phyloP scores from a whole-genome alignment of 2,329 filamentous ascomycete species.

The Penicillium brevicompactum region DNA sequence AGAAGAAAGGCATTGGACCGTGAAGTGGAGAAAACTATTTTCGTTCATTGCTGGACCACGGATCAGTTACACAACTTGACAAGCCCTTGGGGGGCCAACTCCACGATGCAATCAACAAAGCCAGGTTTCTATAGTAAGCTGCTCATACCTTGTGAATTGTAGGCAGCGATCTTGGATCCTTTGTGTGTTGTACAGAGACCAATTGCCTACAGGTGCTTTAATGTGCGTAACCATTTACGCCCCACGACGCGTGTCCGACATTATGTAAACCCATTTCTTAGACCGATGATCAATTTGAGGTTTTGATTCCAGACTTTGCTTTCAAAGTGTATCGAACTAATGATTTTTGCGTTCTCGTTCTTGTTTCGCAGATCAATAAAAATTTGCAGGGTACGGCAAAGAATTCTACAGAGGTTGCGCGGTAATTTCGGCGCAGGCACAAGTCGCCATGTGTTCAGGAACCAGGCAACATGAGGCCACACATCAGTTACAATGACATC shows the following conservation, averaged over 20 bases:
- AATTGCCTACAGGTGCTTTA: neutral
- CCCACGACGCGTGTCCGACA: constrained; percentile 10
- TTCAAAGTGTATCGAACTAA: constrained; percentile 5
- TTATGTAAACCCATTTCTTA: constrained; percentile 1
- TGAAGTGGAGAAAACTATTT: constrained; percentile 4
- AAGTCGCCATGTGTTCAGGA: constrained; percentile 40
- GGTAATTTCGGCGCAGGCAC: neutral
- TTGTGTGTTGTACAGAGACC: neutral
- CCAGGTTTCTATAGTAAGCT: neutral
- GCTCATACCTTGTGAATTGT: neutral
- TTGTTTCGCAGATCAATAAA: neutral
- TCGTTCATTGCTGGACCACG: neutral
- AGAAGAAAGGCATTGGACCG: constrained; percentile 1
- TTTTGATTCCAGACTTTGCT: neutral
- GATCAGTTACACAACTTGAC: neutral
- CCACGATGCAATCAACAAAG: neutral
- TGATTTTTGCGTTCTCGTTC: neutral
- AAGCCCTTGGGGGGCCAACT: neutral
- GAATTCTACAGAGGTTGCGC: neutral
- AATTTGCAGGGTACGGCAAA: neutral
- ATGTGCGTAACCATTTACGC: constrained; percentile 3
- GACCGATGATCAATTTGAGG: neutral
- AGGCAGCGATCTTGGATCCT: neutral
- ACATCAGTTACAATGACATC: neutral
- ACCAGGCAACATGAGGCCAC: neutral